A percentile compares a stretch with the other conserved stretches of the same genome.
These are phyloP conservation scores for Rhodomyrtus tomentosa DNA, from an alignment of 345 rosid genomes.

Conservation along the genomic window DNA sequence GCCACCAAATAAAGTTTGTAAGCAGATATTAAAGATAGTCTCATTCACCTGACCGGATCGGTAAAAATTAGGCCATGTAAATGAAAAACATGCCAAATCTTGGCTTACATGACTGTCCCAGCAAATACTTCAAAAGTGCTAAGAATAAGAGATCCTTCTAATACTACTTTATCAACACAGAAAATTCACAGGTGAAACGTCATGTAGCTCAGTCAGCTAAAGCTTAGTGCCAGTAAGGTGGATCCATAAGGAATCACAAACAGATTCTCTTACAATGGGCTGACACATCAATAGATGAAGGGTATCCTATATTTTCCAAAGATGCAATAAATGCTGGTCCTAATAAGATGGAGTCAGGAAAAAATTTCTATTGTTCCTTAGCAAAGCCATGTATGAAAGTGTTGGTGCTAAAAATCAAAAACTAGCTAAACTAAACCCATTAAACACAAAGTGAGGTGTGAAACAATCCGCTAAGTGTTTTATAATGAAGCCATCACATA, in stretches of 20 bases:
- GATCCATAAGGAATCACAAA: background rate
- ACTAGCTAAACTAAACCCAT: background rate
- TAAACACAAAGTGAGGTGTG: background rate
- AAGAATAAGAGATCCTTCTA: background rate
- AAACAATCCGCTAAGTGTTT: background rate
- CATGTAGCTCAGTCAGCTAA: background rate
- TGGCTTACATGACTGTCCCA: background rate
- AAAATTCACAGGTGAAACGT: background rate
- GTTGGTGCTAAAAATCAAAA: background rate
- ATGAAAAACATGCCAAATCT: background rate
- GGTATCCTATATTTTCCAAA: background rate
- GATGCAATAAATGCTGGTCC: rapidly evolving
- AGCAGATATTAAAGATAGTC: background rate
- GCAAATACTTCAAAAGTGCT: background rate
- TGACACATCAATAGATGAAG: background rate
- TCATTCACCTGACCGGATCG: rapidly evolving
- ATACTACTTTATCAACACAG: background rate
- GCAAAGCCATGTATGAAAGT: background rate
- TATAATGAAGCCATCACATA: background rate
- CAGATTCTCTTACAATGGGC: background rate
- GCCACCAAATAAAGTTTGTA: slow-evolving; percentile 1
- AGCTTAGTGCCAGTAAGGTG: background rate
- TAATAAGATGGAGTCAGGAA: background rate
- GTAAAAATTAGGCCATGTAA: background rate
- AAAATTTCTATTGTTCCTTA: background rate